Evolutionary conservation across 176 grass and related monocot species (phyloP), one percentile per base, ranked within the genome.

Genomic region (Eragrostis nindensis): DNA sequence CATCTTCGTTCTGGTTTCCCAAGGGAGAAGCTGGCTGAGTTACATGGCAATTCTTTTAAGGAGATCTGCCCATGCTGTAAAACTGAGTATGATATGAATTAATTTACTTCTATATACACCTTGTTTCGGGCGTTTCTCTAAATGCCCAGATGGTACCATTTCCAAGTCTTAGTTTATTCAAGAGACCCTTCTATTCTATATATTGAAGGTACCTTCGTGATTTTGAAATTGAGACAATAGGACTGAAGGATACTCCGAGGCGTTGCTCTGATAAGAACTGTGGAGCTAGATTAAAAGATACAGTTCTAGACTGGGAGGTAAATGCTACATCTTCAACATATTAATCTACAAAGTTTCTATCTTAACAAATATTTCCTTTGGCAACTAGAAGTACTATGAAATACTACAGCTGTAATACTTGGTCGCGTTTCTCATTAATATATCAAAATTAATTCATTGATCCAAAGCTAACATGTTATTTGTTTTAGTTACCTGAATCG

Each of bases 281-380:
- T 82, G 90, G 86, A 85, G 46, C 86, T 75, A 94, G 87, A 83
- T 84, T 98, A 68, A 98, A 89, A 80, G 92, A 98, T 71, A 98
- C 92, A 72, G 92, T 98, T 85, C 95, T 98, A 87, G 95, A 98
- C 85, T 98, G 95, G 95, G 95, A 98, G 86, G 95, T 98, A 84
- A 82, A 74, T 50, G 43, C 19, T 73, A 70, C 22, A 52, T 41
- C 46, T 77, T 49, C 41, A 54, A 81, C 75, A 70, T 68, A 57
- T 50, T 68, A 25, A 77, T 21, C 64, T 65, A 40, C 29, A 65
- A 18, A 9, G 1, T 43, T 47, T 49, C 17, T 55, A 25, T 75
- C n/a, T 73, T 38, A 74, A 61, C 6, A 7, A 73, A 24, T 76
- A 19, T 73, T 75, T 62, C 42, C 10, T 87, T 75, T 69, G 55